Evolutionary conservation across 306 rosid genomes (phyloP).

Genomic region (Vigna hirtella): DNA sequence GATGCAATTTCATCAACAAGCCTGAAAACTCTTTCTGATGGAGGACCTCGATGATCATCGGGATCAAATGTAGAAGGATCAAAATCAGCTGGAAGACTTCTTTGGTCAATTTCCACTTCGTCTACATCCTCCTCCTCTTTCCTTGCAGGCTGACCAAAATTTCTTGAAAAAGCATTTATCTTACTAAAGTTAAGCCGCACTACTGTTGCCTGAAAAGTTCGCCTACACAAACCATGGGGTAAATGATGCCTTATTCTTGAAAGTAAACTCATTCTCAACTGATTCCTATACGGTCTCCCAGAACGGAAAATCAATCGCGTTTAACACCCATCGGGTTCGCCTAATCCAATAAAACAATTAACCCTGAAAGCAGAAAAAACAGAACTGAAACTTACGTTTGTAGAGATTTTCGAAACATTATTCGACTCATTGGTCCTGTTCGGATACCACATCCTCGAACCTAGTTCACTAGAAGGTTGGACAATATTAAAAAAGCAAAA

Average conservation of each 20-base stretch:
- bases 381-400: constrained; percentile 20
- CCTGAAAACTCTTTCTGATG: constrained; percentile 74
- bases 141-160: constrained; percentile 72
- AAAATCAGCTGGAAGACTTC: constrained; percentile 92
- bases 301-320: constrained; percentile 44
- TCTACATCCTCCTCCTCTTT: constrained; percentile 78
- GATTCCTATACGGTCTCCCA: constrained; percentile 33
- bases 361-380: constrained; percentile 45
- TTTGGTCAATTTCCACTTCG: constrained; percentile 87
- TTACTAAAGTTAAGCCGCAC: constrained; percentile 39
- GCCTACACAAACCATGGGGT: constrained; percentile 54
- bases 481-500: too few species aligned
- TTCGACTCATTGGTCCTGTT: not conserved
- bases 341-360: constrained; percentile 31
- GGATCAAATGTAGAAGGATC: constrained; percentile 90
- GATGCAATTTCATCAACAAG: constrained; percentile 86
- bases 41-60: constrained; percentile 84
- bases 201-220: constrained; percentile 36
- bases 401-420: constrained; percentile 20
- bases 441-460: not conserved
- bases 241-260: constrained; percentile 61
- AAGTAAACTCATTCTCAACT: constrained; percentile 66
- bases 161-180: constrained; percentile 49
- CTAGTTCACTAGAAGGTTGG: too few species aligned
- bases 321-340: constrained; percentile 28